These are phyloP conservation scores for Calocybe indica DNA, from an alignment of 768 basidiomycete species.

Conservation along the genomic window DNA sequence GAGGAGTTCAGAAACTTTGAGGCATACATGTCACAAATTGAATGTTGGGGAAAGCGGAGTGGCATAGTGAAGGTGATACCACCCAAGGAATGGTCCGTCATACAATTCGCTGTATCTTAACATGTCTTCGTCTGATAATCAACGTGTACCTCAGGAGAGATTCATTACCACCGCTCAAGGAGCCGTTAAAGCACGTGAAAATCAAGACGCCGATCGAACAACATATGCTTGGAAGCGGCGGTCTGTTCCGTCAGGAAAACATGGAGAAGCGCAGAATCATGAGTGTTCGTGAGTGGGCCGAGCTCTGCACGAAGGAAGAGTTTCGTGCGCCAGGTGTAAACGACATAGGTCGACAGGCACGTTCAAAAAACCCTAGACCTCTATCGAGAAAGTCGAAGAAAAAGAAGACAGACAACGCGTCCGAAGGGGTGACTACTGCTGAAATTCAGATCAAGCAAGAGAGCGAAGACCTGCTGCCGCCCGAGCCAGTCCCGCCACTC, in stretches of 20 bases:
- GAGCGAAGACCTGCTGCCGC: conserved; percentile 28
- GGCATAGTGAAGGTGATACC: conserved; percentile 97
- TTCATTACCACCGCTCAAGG: conserved; percentile 62
- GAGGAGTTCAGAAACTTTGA: conserved; percentile 92
- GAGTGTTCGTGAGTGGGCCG: conserved; percentile 86
- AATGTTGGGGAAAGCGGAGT: conserved; percentile 84
- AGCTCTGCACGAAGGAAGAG: conserved; percentile 67
- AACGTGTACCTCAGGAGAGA: conserved; percentile 44
- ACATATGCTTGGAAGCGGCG: conserved; percentile 80
- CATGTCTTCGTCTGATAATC: conserved; percentile 18
- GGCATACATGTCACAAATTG: conserved; percentile 77
- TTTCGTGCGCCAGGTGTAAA: conserved; percentile 68
- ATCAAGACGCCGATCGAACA: conserved; percentile 92
- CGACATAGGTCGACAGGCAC: conserved; percentile 55
- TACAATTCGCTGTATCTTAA: conserved; percentile 11
- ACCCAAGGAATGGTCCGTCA: conserved; percentile 83
- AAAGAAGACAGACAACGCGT: conserved; percentile 26
- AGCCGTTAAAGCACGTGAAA: conserved; percentile 69
- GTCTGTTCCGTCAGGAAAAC: conserved; percentile 87
- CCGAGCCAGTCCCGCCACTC: conserved; percentile 30
- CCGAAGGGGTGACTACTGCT: conserved; percentile 39
- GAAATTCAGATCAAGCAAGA: conserved; percentile 46
- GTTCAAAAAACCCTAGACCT: conserved; percentile 26
- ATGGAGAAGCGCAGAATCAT: conserved; percentile 80
- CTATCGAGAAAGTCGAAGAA: conserved; percentile 35